A percentile compares a stretch with the other conserved stretches of the same genome.
These are phyloP conservation scores for Lactarius tabidus DNA, from an alignment of 768 basidiomycete genomes.

Conservation along the genomic window DNA sequence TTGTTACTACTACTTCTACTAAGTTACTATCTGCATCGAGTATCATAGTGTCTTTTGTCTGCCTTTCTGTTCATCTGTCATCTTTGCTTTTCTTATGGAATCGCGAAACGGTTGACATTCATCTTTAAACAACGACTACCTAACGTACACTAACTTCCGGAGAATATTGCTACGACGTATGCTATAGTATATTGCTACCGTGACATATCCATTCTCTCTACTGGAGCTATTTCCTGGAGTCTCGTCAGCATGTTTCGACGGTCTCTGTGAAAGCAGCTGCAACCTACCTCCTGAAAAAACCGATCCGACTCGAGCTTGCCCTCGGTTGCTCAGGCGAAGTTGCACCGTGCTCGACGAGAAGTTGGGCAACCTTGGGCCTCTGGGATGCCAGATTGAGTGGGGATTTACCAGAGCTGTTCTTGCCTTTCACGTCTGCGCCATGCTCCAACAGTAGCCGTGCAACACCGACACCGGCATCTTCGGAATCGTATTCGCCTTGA, in stretches of 20 bases:
- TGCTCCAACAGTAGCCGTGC: too few species aligned
- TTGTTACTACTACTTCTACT: not conserved
- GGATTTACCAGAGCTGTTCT: too few species aligned
- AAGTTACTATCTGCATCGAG: not conserved
- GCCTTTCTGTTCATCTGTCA: not conserved
- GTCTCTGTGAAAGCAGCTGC: not conserved
- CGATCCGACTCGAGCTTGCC: too few species aligned
- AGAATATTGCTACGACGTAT: not conserved
- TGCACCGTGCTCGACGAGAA: too few species aligned
- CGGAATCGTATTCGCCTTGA: not conserved
- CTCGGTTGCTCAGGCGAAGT: too few species aligned
- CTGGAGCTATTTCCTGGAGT: not conserved
- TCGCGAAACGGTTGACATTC: not conserved
- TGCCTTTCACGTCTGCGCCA: too few species aligned
- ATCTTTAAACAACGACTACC: not conserved
- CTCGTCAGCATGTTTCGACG: not conserved
- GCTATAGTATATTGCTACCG: not conserved
- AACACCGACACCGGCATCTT: not conserved
- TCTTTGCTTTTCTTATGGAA: not conserved
- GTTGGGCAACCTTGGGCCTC: too few species aligned
- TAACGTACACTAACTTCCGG: not conserved
- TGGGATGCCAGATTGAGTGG: too few species aligned
- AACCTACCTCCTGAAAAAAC: not conserved
- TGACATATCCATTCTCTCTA: not conserved
- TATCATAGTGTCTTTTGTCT: not conserved